Percentiles rank a stretch among this genome's conserved stretches.
These are phyloP conservation scores for Russula sp. DNA, from an alignment of 768 basidiomycete genomes.

Conservation along the genomic window DNA sequence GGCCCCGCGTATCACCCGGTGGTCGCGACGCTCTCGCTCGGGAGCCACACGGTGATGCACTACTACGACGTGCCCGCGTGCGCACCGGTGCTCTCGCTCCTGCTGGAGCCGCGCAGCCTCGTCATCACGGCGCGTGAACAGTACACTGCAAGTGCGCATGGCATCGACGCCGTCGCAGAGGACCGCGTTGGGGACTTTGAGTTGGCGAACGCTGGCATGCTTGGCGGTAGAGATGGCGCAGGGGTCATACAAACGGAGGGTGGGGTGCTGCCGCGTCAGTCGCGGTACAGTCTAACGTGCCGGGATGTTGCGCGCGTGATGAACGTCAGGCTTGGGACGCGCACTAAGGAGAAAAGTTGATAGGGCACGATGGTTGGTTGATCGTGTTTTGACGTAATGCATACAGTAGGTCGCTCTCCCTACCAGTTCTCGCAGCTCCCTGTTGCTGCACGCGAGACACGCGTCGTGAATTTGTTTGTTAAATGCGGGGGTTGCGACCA, in stretches of 20 bases:
- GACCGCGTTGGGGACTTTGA: slow-evolving; percentile 38
- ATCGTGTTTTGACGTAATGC: no score
- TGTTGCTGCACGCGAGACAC: background rate
- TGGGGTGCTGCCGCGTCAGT: slow-evolving; percentile 48
- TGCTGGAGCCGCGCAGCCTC: slow-evolving; percentile 82
- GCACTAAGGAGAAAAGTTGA: background rate
- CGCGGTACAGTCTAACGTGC: slow-evolving; percentile 80
- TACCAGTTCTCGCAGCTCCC: background rate
- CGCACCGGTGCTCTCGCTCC: slow-evolving; percentile 59
- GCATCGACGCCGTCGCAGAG: slow-evolving; percentile 55
- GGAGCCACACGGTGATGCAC: slow-evolving; percentile 77
- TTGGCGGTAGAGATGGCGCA: slow-evolving; percentile 40
- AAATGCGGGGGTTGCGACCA: background rate
- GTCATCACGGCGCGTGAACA: slow-evolving; percentile 66
- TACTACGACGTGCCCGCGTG: slow-evolving; percentile 69
- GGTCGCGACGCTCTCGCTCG: slow-evolving; percentile 86
- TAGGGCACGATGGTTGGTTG: background rate
- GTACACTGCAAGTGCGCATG: slow-evolving; percentile 73
- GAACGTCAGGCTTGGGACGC: slow-evolving; percentile 7
- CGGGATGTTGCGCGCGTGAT: slow-evolving; percentile 67
- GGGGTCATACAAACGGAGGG: slow-evolving; percentile 31
- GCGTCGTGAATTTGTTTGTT: background rate
- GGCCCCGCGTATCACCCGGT: slow-evolving; percentile 83
- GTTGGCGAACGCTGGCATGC: slow-evolving; percentile 54
- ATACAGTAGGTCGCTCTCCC: no score